Conservation (phyloP, 257 asterid genomes). For the Rubia yunnanensis region DNA sequence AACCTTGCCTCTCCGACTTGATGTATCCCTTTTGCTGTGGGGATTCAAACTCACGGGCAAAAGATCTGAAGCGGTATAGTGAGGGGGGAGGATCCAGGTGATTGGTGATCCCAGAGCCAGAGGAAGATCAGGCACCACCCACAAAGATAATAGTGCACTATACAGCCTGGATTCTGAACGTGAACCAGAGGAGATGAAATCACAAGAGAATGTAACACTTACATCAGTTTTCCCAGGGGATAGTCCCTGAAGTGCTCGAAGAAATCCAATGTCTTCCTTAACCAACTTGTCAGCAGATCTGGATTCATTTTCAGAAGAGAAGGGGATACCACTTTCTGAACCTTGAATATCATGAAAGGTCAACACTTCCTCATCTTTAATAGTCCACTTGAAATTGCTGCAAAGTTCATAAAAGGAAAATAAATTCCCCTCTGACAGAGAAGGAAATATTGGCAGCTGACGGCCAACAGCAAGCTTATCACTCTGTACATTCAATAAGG, state of each 20-base stretch:
- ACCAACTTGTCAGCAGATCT: constrained; percentile 28
- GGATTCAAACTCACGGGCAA: constrained; percentile 49
- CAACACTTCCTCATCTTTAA: constrained; percentile 52
- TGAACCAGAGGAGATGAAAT: constrained; percentile 34
- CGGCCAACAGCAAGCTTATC: constrained; percentile 61
- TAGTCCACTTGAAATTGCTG: constrained; percentile 50
- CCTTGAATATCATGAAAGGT: constrained; percentile 30
- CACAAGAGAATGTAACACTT: constrained; percentile 65
- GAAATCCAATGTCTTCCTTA: constrained; percentile 37
- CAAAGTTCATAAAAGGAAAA: constrained; percentile 84
- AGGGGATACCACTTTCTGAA: constrained; percentile 14
- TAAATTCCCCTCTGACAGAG: constrained; percentile 64
- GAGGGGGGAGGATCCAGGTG: constrained; percentile 86
- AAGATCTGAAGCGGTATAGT: constrained; percentile 63
- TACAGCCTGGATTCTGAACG: constrained; percentile 42
- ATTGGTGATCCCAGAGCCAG: constrained; percentile 67
- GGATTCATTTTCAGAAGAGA: constrained; percentile 18
- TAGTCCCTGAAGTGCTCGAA: constrained; percentile 56
- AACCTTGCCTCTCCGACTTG: constrained; percentile 39
- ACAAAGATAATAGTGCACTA: constrained; percentile 46
- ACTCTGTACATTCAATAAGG: constrained; percentile 64
- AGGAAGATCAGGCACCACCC: constrained; percentile 75
- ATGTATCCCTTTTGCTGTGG: constrained; percentile 36
- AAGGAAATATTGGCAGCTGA: constrained; percentile 55
- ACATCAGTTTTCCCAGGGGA: constrained; percentile 71